Conservation (phyloP, 2,329 filamentous ascomycete genomes). For the Setomelanomma holmii region DNA sequence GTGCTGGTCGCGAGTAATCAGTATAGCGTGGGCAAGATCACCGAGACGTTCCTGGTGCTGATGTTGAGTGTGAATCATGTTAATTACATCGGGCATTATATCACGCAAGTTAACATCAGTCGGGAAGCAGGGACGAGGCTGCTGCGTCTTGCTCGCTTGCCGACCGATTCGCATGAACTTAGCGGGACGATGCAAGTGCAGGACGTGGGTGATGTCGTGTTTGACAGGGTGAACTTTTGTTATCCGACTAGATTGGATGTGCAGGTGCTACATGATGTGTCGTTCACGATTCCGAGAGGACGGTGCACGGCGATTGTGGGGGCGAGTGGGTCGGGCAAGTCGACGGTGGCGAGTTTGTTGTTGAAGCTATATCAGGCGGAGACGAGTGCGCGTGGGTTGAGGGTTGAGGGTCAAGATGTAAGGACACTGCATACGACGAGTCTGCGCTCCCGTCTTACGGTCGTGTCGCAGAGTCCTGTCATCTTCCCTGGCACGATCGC, state of each 20-base stretch:
- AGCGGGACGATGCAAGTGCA: constrained; percentile 55
- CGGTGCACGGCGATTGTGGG: constrained; percentile 82
- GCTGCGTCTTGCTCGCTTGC: constrained; percentile 71
- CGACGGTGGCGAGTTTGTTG: constrained; percentile 78
- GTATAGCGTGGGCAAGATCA: constrained; percentile 63
- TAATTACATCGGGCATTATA: constrained; percentile 71
- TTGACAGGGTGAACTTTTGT: constrained; percentile 71
- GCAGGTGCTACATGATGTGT: constrained; percentile 68
- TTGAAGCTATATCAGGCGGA: constrained; percentile 74
- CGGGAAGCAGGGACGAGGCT: constrained; percentile 76
- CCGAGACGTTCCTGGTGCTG: constrained; percentile 81
- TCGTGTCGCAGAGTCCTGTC: constrained; percentile 74
- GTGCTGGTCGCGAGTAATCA: constrained; percentile 63
- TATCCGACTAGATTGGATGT: constrained; percentile 68
- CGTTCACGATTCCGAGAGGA: constrained; percentile 67
- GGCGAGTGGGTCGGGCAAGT: constrained; percentile 88
- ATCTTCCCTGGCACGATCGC: constrained; percentile 80
- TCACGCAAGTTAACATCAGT: constrained; percentile 81
- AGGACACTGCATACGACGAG: constrained; percentile 64
- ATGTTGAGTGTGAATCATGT: constrained; percentile 83
- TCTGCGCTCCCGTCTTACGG: constrained; percentile 68
- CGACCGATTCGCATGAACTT: constrained; percentile 65
- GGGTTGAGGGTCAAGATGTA: constrained; percentile 66
- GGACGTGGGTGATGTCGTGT: constrained; percentile 61
- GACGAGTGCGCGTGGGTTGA: no score